Conservation (phyloP, 257 asterid genomes). For the Fraxinus cuspidata region DNA sequence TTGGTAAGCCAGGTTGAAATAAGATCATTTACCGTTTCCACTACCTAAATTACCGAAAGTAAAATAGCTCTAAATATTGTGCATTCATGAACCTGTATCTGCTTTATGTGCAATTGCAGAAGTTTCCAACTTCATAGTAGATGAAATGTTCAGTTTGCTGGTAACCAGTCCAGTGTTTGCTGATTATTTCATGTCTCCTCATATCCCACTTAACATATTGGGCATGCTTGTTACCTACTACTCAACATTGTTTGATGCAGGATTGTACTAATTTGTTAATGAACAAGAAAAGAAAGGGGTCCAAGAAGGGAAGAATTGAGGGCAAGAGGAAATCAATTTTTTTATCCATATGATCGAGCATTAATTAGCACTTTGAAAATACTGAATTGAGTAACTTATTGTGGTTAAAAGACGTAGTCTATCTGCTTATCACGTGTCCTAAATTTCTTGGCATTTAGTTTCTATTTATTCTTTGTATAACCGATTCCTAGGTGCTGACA, state of each 20-base stretch:
- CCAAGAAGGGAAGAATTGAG: no score
- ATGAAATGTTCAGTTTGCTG: background rate
- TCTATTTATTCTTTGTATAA: no score
- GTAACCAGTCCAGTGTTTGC: background rate
- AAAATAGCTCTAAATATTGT: background rate
- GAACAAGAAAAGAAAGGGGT: no score
- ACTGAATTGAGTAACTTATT: background rate
- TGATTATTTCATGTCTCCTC: background rate
- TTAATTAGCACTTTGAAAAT: background rate
- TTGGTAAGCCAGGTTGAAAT: background rate
- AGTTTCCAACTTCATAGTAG: background rate
- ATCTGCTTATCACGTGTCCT: background rate
- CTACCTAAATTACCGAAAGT: no score
- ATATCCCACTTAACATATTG: background rate
- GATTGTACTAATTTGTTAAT: no score
- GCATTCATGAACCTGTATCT: background rate
- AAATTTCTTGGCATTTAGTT: background rate
- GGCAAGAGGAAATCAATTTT: no score
- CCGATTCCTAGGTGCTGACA: background rate
- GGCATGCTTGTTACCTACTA: background rate
- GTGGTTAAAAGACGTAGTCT: background rate
- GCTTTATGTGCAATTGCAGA: background rate
- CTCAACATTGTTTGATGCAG: background rate
- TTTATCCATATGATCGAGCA: no score
- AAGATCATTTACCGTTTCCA: no score